Evolutionary conservation across 441 rosid species (phyloP).

Genomic region (Daphne laureola): DNA sequence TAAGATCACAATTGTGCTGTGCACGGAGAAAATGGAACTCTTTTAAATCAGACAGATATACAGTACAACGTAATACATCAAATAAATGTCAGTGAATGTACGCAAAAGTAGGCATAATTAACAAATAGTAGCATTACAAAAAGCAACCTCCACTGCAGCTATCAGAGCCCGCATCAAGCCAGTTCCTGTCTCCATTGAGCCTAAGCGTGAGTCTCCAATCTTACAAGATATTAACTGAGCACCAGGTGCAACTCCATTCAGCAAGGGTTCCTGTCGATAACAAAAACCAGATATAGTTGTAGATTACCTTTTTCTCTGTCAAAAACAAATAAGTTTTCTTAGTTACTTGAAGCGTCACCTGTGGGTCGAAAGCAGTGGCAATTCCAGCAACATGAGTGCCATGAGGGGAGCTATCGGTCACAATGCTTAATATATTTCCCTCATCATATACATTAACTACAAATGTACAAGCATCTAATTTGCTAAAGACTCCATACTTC

Average conservation of each 20-base stretch:
- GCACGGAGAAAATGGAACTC: conserved; percentile 11
- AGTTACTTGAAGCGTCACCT: conserved; percentile 42
- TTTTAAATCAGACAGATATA: neutral
- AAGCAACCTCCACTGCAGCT: conserved; percentile 85
- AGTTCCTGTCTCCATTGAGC: conserved; percentile 98
- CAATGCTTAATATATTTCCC: conserved; percentile 81
- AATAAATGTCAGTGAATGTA: neutral
- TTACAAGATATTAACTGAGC: conserved; percentile 95
- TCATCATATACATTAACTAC: conserved; percentile 78
- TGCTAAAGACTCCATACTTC: conserved; percentile 87
- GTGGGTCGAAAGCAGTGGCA: conserved; percentile 84
- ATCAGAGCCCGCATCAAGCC: conserved; percentile 92
- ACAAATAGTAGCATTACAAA: conserved; percentile 9
- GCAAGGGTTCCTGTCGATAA: conserved; percentile 59
- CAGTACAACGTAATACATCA: conserved; percentile 8
- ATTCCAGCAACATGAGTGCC: conserved; percentile 99
- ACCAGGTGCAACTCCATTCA: conserved; percentile 98
- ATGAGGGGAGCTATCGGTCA: conserved; percentile 93
- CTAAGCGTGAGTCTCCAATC: conserved; percentile 94
- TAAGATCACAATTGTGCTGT: conserved; percentile 97
- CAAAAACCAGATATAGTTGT: conserved; percentile 11
- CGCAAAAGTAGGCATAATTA: neutral
- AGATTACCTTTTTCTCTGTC: conserved; percentile 10
- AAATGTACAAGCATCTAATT: conserved; percentile 89
- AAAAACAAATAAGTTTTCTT: conserved; percentile 13